A percentile compares a stretch with the other conserved stretches of the same genome.
These are phyloP conservation scores for Brassica hybrid DNA, from an alignment of 441 rosid genomes.

Conservation along the genomic window DNA sequence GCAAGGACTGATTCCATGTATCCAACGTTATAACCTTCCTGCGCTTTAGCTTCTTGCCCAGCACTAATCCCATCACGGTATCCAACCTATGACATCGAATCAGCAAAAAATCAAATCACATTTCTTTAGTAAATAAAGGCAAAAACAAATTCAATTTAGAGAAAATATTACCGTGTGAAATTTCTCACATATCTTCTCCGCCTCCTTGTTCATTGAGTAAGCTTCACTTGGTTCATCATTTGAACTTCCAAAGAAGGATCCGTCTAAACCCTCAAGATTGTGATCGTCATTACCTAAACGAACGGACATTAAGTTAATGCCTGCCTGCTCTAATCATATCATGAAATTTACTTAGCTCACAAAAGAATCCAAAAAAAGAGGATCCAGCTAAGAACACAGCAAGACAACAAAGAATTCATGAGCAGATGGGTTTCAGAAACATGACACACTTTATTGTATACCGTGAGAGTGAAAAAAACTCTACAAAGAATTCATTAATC, in stretches of 20 bases:
- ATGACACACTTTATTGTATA: neutral
- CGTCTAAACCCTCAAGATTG: constrained; percentile 43
- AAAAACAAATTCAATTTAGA: neutral
- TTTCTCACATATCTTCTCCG: constrained; percentile 50
- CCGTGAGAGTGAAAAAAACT: no score
- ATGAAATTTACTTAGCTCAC: no score
- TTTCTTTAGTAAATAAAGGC: neutral
- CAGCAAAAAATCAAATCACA: constrained; percentile 1
- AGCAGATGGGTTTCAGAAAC: constrained; percentile 16
- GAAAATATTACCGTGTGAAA: constrained; percentile 60
- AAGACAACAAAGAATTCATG: constrained; percentile 23
- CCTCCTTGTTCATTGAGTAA: constrained; percentile 52
- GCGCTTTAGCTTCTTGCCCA: constrained; percentile 74
- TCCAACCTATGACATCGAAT: constrained; percentile 57
- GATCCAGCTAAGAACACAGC: constrained; percentile 45
- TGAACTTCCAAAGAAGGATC: constrained; percentile 39
- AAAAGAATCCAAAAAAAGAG: neutral
- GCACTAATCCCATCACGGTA: constrained; percentile 81
- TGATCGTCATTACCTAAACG: neutral
- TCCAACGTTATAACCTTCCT: constrained; percentile 81
- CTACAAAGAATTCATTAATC: no score
- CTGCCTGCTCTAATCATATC: neutral
- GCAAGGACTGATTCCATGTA: constrained; percentile 62
- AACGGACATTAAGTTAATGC: neutral
- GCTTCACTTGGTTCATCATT: constrained; percentile 50